phyloP scores from a whole-genome alignment of 495 filamentous ascomycete genomes.

The Neurospora sp. region DNA sequence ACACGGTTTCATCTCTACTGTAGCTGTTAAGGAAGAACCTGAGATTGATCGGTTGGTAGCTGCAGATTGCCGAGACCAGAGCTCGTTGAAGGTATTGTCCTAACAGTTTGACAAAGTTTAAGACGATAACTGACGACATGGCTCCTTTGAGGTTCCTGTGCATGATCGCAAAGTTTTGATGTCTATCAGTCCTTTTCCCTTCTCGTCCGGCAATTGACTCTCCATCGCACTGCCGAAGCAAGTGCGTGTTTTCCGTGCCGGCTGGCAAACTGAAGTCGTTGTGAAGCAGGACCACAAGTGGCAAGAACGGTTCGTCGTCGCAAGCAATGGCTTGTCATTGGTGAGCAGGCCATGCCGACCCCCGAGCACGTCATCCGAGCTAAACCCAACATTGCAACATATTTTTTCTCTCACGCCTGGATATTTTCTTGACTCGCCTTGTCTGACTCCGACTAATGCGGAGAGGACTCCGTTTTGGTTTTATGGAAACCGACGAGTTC shows the following conservation, averaged over 20 bases:
- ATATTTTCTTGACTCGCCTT: neutral
- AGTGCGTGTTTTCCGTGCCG: neutral
- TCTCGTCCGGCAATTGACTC: neutral
- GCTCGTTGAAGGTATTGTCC: neutral
- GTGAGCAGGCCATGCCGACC: neutral
- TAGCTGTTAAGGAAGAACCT: neutral
- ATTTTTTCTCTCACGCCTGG: neutral
- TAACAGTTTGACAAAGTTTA: neutral
- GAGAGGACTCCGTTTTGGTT: neutral
- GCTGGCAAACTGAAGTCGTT: neutral
- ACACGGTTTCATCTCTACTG: neutral
- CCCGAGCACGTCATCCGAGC: constrained; percentile 39
- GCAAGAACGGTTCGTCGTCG: neutral
- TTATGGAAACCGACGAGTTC: neutral
- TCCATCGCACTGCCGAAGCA: neutral
- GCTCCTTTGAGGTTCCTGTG: neutral
- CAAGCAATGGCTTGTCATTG: neutral
- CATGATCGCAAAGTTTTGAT: neutral
- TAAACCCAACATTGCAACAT: constrained; percentile 14
- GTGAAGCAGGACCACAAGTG: neutral
- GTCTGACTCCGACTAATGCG: neutral
- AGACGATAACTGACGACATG: neutral
- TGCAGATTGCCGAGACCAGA: neutral
- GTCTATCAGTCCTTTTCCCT: neutral
- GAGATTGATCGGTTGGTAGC: neutral